phyloP scores from a whole-genome alignment of 306 rosid species.

The Rosa persica region DNA sequence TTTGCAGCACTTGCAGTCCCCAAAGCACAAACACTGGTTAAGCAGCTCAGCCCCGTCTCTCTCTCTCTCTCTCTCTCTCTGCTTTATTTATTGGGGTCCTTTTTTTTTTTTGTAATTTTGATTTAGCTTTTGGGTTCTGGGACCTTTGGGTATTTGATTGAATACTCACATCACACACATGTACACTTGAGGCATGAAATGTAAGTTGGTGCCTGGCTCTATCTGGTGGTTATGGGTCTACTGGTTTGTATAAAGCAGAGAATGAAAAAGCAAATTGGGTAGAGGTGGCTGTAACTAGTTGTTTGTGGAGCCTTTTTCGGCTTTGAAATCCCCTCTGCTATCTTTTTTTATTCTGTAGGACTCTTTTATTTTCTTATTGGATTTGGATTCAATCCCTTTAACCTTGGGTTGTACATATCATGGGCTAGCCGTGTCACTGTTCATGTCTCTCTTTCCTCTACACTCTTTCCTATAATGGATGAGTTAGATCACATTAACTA shows the following conservation, averaged over 20 bases:
- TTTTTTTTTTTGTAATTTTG: conserved; percentile 15
- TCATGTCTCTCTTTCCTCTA: neutral
- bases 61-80: neutral
- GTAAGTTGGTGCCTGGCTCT: conserved; percentile 38
- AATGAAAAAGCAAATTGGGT: conserved; percentile 46
- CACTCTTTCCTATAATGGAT: too few relatives aligned
- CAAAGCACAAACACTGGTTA: conserved; percentile 38
- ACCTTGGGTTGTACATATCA: neutral
- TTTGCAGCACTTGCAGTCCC: conserved; percentile 49
- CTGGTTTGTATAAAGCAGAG: conserved; percentile 39
- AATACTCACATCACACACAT: neutral
- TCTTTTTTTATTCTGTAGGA: conserved; percentile 11
- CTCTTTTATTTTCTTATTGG: conserved; percentile 24
- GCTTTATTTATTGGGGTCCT: conserved; percentile 10
- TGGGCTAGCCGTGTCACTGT: conserved; percentile 9
- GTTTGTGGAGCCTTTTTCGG: conserved; percentile 25
- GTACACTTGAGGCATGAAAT: neutral
- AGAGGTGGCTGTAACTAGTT: conserved; percentile 55
- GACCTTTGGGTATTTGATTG: neutral
- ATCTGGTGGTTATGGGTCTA: conserved; percentile 33
- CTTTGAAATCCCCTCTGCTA: conserved; percentile 29
- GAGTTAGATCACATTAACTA: too few relatives aligned
- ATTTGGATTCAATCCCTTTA: conserved; percentile 25
- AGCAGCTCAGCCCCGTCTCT: conserved; percentile 10
- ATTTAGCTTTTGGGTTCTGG: conserved; percentile 18